These are phyloP conservation scores for Magnusiomyces tetraspermus DNA, from an alignment of 1,139 yeast species.

Conservation along the genomic window DNA sequence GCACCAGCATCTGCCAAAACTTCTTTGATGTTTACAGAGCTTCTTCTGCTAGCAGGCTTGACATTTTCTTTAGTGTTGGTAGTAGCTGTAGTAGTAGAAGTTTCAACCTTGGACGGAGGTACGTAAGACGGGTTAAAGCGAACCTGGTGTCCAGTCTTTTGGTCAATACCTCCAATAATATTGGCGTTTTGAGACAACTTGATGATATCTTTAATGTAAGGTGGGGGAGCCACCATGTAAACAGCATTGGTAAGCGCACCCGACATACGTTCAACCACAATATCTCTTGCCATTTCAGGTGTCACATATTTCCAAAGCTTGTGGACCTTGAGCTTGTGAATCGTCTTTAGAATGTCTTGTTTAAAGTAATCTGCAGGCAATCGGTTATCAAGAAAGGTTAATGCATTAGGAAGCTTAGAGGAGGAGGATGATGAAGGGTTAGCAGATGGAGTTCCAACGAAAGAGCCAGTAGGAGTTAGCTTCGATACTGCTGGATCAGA, in stretches of 20 bases:
- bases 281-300: constrained; percentile 30
- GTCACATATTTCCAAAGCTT: constrained; percentile 55
- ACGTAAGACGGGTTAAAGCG: constrained; percentile 3
- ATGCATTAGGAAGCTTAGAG: constrained; percentile 10
- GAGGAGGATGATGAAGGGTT: too few relatives aligned
- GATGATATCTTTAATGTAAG: constrained; percentile 26
- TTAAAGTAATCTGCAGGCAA: constrained; percentile 78
- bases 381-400: constrained; percentile 31
- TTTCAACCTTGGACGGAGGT: neutral
- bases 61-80: neutral
- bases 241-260: constrained; percentile 94
- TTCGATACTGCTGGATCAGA: too few relatives aligned
- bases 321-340: constrained; percentile 56
- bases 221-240: constrained; percentile 47
- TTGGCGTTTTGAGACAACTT: constrained; percentile 18
- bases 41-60: neutral
- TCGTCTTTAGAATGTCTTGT: constrained; percentile 62
- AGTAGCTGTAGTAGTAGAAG: neutral
- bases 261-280: constrained; percentile 56
- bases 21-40: too few relatives aligned
- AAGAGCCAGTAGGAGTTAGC: too few relatives aligned
- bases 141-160: constrained; percentile 12
- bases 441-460: too few relatives aligned
- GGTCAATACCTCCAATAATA: constrained; percentile 15
- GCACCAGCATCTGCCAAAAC: neutral